Evolutionary conservation across 257 asterid species (phyloP), one percentile per base, ranked within the genome.

Genomic region (Ilex asprella): DNA sequence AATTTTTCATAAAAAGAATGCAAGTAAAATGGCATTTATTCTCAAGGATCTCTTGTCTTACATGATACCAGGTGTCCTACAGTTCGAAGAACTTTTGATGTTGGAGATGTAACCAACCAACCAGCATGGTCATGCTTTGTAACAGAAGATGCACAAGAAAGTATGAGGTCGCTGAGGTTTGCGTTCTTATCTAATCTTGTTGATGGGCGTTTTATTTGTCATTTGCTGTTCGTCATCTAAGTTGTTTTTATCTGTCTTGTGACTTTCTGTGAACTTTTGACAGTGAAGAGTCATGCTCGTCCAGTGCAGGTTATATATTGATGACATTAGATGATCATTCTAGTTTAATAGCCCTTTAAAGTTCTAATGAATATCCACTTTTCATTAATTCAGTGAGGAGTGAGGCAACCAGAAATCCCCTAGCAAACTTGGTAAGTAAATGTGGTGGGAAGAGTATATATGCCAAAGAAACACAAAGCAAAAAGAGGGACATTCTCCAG

Each of bases 221-320:
- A 21, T 21, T 21, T 21, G 27, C 61, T 56, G 12, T 15, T 55
- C 43, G 44, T 52, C 60, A 32, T 53, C 27, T 44, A 39, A 56
- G 74, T 80, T 67, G 65, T 72, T 60, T 61, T 39, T 50, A 35
- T 39, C 58, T 61, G 55, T 55, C 12, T 67, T 54, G 39, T 68
- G 56, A 65, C 49, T 60, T 55, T 39, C 62, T 56, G 0, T 61
- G 30, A 68, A 63, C 67, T 68, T 69, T 63, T 64, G 52, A 64
- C 91, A 88, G 96, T 56, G 94, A 88, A 66, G 96, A 88, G 72
- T 85, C 96, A 60, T 77, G 86, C 79, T 74, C 89, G 57, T 76
- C 87, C 39, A 68, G 83, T 56, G 86, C 94, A 81, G 96, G 96
- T 88, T 54, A 49, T 59, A 6, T 50, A n/a, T 50, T 50, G 21